Evolutionary conservation across 306 rosid species (phyloP).

Genomic region (Chamaecrista fasciculata): DNA sequence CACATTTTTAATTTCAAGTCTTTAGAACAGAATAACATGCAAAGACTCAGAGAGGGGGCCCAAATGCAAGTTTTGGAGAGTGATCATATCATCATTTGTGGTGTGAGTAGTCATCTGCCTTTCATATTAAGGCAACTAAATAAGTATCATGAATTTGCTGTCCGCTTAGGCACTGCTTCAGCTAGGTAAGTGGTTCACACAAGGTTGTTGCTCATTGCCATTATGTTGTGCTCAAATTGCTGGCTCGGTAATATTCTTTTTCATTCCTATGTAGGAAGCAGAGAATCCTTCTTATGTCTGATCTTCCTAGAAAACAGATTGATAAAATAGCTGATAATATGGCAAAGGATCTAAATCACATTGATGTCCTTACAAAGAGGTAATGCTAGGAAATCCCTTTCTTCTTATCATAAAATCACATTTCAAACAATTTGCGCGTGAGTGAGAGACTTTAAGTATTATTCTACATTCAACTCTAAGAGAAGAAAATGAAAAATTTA

Average conservation of each 20-base stretch:
- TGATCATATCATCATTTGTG: conserved; percentile 95
- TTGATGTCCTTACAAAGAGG: conserved; percentile 93
- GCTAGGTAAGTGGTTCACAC: conserved; percentile 66
- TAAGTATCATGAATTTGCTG: conserved; percentile 77
- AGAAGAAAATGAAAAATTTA: no score
- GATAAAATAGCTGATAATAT: conserved; percentile 75
- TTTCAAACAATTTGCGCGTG: no score
- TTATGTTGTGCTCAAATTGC: conserved; percentile 30
- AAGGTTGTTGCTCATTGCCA: conserved; percentile 31
- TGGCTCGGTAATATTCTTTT: conserved; percentile 33
- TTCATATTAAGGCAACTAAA: conserved; percentile 89
- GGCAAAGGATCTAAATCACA: conserved; percentile 76
- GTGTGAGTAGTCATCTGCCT: conserved; percentile 79
- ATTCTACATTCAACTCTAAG: not conserved
- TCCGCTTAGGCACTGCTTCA: conserved; percentile 93
- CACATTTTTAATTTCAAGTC: conserved; percentile 32
- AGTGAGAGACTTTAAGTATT: not conserved
- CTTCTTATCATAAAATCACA: not conserved
- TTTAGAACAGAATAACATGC: conserved; percentile 79
- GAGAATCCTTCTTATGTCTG: conserved; percentile 94
- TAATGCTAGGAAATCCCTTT: conserved; percentile 37
- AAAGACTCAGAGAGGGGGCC: conserved; percentile 90
- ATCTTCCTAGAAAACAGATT: conserved; percentile 92
- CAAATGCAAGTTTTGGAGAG: conserved; percentile 89
- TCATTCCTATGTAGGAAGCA: conserved; percentile 65